A percentile compares a stretch with the other conserved stretches of the same genome.
Evolutionary conservation across 306 rosid genomes (phyloP).

Genomic region (Prosopis cineraria): DNA sequence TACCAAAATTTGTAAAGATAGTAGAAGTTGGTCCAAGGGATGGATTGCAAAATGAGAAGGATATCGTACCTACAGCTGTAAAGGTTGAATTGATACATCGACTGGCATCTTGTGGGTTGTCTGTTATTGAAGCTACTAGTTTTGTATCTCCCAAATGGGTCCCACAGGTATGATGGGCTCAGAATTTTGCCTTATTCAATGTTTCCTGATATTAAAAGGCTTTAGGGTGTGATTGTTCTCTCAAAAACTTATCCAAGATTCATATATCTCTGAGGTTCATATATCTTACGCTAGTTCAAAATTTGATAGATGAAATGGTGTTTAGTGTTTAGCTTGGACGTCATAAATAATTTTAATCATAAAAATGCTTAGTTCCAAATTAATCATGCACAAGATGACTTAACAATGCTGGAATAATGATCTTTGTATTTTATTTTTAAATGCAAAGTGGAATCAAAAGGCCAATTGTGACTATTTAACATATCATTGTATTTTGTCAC

Average conservation of each 20-base stretch:
- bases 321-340: not conserved
- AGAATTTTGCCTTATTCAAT: not conserved
- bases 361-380: not conserved
- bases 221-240: not conserved
- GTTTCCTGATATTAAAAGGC: constrained; percentile 10
- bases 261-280: not conserved
- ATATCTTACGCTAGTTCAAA: not conserved
- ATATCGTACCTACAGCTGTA: constrained; percentile 55
- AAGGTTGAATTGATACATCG: constrained; percentile 67
- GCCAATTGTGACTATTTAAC: not conserved
- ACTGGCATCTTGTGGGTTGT: constrained; percentile 63
- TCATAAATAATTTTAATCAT: not conserved
- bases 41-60: constrained; percentile 77
- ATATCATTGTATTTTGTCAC: not conserved
- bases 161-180: constrained; percentile 59
- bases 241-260: not conserved
- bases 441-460: not conserved
- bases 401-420: not conserved
- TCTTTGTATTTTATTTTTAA: not conserved
- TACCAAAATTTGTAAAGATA: constrained; percentile 70
- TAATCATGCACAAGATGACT: not conserved
- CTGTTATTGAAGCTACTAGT: constrained; percentile 79
- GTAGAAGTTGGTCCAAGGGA: constrained; percentile 89
- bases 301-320: not conserved
- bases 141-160: constrained; percentile 84